These are phyloP conservation scores for Microbotryum violaceum DNA, from an alignment of 1,284 basidiomycete genomes.

Conservation along the genomic window DNA sequence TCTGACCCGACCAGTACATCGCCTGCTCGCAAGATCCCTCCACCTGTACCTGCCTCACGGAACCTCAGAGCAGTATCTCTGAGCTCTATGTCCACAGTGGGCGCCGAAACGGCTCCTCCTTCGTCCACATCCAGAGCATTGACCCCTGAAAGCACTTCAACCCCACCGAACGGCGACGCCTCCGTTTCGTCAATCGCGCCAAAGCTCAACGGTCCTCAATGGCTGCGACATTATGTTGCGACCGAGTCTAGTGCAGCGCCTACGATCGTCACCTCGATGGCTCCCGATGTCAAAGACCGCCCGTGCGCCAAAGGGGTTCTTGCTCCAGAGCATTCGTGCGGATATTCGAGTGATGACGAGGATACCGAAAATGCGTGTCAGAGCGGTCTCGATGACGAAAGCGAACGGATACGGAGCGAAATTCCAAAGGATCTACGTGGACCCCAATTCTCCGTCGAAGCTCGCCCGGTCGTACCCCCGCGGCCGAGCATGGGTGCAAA, in stretches of 20 bases:
- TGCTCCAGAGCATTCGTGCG: not conserved
- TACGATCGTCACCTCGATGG: not conserved
- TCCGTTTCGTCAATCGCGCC: not conserved
- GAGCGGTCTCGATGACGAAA: not conserved
- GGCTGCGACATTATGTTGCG: not conserved
- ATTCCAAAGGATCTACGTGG: constrained; percentile 10
- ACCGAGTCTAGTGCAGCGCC: constrained; percentile 5
- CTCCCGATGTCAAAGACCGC: not conserved
- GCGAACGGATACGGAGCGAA: not conserved
- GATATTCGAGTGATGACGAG: not conserved
- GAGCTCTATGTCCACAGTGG: too few species aligned
- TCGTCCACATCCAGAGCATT: too few species aligned
- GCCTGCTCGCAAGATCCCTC: too few species aligned
- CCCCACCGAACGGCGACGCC: not conserved
- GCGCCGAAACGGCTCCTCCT: too few species aligned
- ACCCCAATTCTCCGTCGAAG: not conserved
- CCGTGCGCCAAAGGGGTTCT: not conserved
- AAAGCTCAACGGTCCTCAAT: not conserved
- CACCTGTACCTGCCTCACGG: too few species aligned
- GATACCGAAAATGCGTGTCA: not conserved
- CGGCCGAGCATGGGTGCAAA: constrained; percentile 3
- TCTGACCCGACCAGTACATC: too few species aligned
- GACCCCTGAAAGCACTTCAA: too few species aligned
- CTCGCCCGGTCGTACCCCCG: constrained; percentile 9
- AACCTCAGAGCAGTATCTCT: too few species aligned